Base-by-base conservation (phyloP, 192 early-diverging fungal genomes). In the Backusella sp. region DNA sequence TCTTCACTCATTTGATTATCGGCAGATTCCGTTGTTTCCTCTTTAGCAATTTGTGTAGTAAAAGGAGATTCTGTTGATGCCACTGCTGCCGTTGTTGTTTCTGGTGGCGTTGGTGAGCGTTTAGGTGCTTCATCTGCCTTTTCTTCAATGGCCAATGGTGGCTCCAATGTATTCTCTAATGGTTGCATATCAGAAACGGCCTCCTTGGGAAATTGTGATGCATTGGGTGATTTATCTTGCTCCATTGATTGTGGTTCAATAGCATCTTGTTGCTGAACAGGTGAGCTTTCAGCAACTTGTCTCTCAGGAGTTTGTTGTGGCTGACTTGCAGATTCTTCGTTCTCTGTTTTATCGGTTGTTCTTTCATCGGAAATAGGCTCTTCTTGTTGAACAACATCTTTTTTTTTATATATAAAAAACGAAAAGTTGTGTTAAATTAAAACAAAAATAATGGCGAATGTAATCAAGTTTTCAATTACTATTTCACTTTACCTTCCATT, bases 401-500 rank as follows among this genome's bases (percentile, higher is more conserved):
- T 44, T 44, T 44, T 44, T 39, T 39, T 39, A 3, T 32, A 28
- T 15, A 17, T 19, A 44, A 56, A 8, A 23, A 56, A 52, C 15
- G 2, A 56, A 21, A 56, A 9, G 21, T 23, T 9, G n/a, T 56
- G 19, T 56, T 56, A 53, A 19, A 21, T 53, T 53, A 56, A 19
- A 56, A 23, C 21, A 9, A 56, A 11, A 2, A 21, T 11, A 7
- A 52, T 17, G 17, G 4, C 2, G 49, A 53, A 56, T 5, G 3
- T n/a, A 62, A 26, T 14, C 4, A 3, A 2, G 8, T 3, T 62
- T 8, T 71, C 17, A 15, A 44, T 28, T 39, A 34, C 15, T 19
- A 42, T 44, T 42, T n/a, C 35, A 19, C 28, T 7, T 41, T 73
- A 73, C 72, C 72, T 62, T 53, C 23, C 56, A 73, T 41, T 23